Percentiles rank a stretch among this genome's conserved stretches.
Conservation (phyloP, 768 basidiomycete genomes). For the Russula virescens region DNA sequence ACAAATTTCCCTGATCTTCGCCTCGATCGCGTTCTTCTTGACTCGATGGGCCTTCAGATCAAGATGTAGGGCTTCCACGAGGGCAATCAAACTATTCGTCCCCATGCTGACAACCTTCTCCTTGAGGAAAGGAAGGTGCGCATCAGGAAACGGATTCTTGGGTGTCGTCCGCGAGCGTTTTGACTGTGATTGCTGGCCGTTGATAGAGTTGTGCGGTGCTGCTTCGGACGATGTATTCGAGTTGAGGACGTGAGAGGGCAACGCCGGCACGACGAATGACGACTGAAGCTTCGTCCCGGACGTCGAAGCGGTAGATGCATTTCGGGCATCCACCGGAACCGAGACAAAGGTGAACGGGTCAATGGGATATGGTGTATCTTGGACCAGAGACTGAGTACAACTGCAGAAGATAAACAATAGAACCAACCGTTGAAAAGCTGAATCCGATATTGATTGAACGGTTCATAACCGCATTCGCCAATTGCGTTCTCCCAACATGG, state of each 20-base stretch:
- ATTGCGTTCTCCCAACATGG: conserved; percentile 73
- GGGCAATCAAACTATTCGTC: conserved; percentile 54
- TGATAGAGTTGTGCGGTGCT: conserved; percentile 16
- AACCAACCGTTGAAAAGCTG: conserved; percentile 77
- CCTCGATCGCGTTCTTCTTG: conserved; percentile 81
- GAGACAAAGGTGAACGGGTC: conserved; percentile 77
- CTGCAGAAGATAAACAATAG: not conserved
- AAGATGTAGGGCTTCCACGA: conserved; percentile 69
- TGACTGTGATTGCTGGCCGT: conserved; percentile 22
- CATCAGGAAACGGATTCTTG: conserved; percentile 65
- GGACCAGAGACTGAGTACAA: not conserved
- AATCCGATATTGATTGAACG: conserved; percentile 69
- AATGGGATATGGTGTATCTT: conserved; percentile 68
- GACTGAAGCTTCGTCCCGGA: conserved; percentile 26
- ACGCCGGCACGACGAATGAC: conserved; percentile 41
- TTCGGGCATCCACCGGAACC: conserved; percentile 36
- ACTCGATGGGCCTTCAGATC: conserved; percentile 64
- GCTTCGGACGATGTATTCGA: conserved; percentile 18
- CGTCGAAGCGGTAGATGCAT: conserved; percentile 27
- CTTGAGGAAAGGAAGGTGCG: conserved; percentile 53
- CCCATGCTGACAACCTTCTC: conserved; percentile 57
- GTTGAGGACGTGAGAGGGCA: conserved; percentile 27
- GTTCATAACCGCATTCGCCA: conserved; percentile 60
- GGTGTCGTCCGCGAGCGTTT: conserved; percentile 30
- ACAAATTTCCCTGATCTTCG: conserved; percentile 69